Base-by-base conservation (phyloP, 257 asterid genomes). In the Jasminum sambac region DNA sequence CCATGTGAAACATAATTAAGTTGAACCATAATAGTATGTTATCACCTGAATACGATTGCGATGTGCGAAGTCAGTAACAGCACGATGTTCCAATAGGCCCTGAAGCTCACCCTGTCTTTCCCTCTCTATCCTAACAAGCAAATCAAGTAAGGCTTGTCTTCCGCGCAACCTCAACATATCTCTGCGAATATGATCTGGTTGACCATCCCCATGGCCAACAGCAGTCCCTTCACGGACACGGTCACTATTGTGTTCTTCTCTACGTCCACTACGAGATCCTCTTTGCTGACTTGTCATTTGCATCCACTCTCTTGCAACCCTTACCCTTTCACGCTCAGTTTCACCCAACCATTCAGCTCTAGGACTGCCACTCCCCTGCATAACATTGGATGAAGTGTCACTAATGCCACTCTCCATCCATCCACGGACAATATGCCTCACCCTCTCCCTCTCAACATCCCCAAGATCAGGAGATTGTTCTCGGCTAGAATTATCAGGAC, bases 301-400 rank as follows among this genome's bases (percentile, higher is more conserved):
- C 94, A 94, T 92, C 96, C 87, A 85, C 80, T 89, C 96, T 84
- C 99, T 88, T 76, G 89, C 99, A 58, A 85, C 79, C 75, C 97
- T 89, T 60, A 94, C 99, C 82, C 99, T 84, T 84, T 88, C 99
- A 65, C 97, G 91, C 75, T 94, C 99, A 62, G 89, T 89, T 80
- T 94, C 99, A 62, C 96, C 98, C 23, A 94, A 88, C 98, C 89
- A 89, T 73, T 94, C 96, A 46, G 90, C 90, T 77, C 97, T 84
- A 40, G 90, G 85, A 70, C 87, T 81, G 59, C 85, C 80, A 74
- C 78, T 86, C 79, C 94, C 77, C 80, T 82, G 95, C 74, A 82
- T 65, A 70, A 80, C 87, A 80, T 77, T 86, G 74, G 97, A 77
- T 36, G 96, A 74, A 72, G 73, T 79, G 39, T 85, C 96, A 66